Evolutionary conservation across 257 asterid genomes (phyloP).

Genomic region (Mentha longifolia): DNA sequence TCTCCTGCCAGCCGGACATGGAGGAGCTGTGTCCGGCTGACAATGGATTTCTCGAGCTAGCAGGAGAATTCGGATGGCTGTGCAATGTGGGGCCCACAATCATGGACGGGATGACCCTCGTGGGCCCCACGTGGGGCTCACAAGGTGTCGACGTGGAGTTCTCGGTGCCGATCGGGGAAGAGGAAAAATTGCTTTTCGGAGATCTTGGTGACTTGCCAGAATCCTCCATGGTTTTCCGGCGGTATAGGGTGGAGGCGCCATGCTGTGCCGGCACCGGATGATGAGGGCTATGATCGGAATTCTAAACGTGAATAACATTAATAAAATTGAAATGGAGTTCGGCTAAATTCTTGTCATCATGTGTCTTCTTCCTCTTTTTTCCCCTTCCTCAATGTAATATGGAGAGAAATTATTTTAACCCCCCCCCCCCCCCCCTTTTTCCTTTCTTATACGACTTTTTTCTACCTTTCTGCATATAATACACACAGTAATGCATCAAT

Average conservation of each 20-base stretch:
- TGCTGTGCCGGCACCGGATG: conserved; percentile 51
- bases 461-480: conserved; percentile 7
- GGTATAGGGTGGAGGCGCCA: conserved; percentile 43
- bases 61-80: conserved; percentile 75
- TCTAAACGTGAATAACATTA: conserved; percentile 31
- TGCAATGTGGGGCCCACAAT: conserved; percentile 53
- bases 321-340: conserved; percentile 29
- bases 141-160: conserved; percentile 47
- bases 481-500: too few relatives aligned
- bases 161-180: conserved; percentile 65
- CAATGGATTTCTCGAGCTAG: conserved; percentile 52
- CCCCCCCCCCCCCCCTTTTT: too few relatives aligned
- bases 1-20: conserved; percentile 45
- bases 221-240: conserved; percentile 65
- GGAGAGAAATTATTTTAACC: conserved; percentile 21
- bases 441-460: too few relatives aligned
- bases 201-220: conserved; percentile 89
- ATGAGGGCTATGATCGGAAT: not conserved
- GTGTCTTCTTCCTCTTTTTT: not conserved
- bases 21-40: conserved; percentile 42
- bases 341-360: conserved; percentile 18
- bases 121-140: conserved; percentile 60
- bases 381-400: conserved; percentile 30
- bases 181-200: conserved; percentile 71
- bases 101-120: conserved; percentile 52